Evolutionary conservation across 352 stramenopile genomes (phyloP).

Genomic region (Aphanomyces stellatus): DNA sequence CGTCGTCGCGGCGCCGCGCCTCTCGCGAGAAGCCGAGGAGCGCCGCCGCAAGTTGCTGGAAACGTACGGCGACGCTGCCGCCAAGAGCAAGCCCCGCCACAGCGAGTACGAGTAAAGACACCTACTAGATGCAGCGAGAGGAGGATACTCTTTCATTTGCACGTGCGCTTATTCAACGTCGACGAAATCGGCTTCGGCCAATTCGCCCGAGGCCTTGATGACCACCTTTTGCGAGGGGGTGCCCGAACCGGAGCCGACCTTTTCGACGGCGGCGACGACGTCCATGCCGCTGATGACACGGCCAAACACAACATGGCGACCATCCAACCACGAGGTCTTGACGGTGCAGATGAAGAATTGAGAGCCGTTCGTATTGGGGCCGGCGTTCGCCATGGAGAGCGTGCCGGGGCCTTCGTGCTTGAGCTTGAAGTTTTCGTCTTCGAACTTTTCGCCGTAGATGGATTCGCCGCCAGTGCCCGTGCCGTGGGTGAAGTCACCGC

Average conservation of each 20-base stretch:
- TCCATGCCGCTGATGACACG: conserved; percentile 94
- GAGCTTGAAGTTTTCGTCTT: conserved; percentile 83
- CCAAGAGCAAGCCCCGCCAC: conserved; percentile 20
- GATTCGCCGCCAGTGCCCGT: conserved; percentile 69
- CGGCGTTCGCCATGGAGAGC: conserved; percentile 81
- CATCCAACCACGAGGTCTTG: conserved; percentile 87
- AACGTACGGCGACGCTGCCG: conserved; percentile 77
- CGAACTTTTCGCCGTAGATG: conserved; percentile 75
- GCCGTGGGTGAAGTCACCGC: conserved; percentile 72
- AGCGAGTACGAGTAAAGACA: too few relatives aligned
- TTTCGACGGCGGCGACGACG: conserved; percentile 95
- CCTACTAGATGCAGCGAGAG: neutral
- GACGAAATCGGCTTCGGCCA: conserved; percentile 51
- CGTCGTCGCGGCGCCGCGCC: neutral
- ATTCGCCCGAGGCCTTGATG: conserved; percentile 93
- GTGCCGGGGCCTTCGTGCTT: conserved; percentile 66
- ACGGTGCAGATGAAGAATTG: conserved; percentile 98
- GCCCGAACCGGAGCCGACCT: conserved; percentile 87
- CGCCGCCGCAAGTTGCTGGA: conserved; percentile 59
- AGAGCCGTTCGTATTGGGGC: conserved; percentile 89
- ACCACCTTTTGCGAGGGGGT: conserved; percentile 77
- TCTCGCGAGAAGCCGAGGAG: conserved; percentile 37
- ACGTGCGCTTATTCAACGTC: conserved; percentile 25
- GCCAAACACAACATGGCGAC: conserved; percentile 86
- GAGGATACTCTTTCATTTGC: neutral